Evolutionary conservation across 306 rosid species (phyloP).

Genomic region (Vigna hirtella): DNA sequence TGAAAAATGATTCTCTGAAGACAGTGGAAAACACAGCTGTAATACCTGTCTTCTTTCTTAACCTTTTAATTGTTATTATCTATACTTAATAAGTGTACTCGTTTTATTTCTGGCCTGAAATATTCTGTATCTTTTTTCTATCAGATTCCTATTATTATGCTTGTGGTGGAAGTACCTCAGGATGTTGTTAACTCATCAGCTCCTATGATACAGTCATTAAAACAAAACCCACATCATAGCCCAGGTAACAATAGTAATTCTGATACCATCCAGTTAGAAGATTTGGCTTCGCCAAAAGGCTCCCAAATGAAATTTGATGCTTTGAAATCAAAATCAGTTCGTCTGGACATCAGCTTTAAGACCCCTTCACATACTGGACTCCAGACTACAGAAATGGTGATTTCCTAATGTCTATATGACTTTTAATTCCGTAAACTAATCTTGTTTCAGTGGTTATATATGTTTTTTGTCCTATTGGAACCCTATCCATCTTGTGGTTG

Average conservation of each 20-base stretch:
- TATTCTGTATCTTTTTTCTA: conserved; percentile 42
- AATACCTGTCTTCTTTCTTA: conserved; percentile 48
- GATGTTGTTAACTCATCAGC: conserved; percentile 67
- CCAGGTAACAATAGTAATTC: conserved; percentile 53
- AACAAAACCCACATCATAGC: conserved; percentile 60
- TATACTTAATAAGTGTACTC: conserved; percentile 24
- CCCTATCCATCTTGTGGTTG: conserved; percentile 17
- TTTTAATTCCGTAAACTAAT: conserved; percentile 9
- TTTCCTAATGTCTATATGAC: conserved; percentile 21
- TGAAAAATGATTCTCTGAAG: conserved; percentile 87
- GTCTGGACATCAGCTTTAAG: conserved; percentile 92
- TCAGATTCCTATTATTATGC: conserved; percentile 96
- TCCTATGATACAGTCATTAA: conserved; percentile 77
- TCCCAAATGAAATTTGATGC: conserved; percentile 57
- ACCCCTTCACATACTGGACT: conserved; percentile 94
- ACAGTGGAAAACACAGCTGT: conserved; percentile 98
- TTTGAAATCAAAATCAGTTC: conserved; percentile 70
- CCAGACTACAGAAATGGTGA: conserved; percentile 93
- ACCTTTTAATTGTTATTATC: conserved; percentile 38
- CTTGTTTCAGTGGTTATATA: conserved; percentile 7
- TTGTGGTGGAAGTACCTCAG: conserved; percentile 92
- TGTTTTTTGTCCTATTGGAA: conserved; percentile 19
- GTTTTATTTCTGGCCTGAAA: conserved; percentile 35
- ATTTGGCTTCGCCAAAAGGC: conserved; percentile 59
- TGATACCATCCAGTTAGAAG: conserved; percentile 63